Conservation (phyloP, 2,329 filamentous ascomycete genomes). For the Xylaria sp. region DNA sequence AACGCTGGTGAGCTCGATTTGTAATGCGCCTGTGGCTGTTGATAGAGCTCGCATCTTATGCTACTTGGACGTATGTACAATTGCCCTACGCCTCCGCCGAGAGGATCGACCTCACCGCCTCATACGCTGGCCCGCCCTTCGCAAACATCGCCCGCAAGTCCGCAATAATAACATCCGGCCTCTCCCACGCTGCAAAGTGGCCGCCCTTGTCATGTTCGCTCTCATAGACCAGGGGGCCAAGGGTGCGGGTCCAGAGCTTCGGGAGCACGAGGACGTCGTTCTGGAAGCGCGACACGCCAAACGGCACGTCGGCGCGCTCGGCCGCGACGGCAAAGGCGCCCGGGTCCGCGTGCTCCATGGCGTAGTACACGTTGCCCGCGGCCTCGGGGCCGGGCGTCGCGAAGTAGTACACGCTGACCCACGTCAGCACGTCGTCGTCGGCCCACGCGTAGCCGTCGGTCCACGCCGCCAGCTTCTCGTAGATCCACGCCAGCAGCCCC, state of each 20-base stretch:
- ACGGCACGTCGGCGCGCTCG: conserved; percentile 4
- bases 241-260: conserved; percentile 13
- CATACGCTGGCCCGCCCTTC: not conserved
- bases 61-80: too few species aligned
- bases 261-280: conserved; percentile 3
- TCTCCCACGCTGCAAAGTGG: conserved; percentile 21
- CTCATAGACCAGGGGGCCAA: conserved; percentile 10
- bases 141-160: conserved; percentile 17
- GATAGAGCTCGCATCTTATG: not conserved
- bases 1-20: not conserved
- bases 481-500: conserved; percentile 17
- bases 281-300: conserved; percentile 12
- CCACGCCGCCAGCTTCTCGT: conserved; percentile 15
- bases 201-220: conserved; percentile 9
- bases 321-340: not conserved
- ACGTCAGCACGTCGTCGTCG: conserved; percentile 18
- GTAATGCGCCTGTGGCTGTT: not conserved
- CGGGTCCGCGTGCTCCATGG: conserved; percentile 10
- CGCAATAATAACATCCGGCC: conserved; percentile 9
- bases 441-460: conserved; percentile 16
- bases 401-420: conserved; percentile 7
- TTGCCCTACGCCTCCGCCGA: too few species aligned
- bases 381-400: conserved; percentile 1
- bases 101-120: not conserved
- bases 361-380: conserved; percentile 8